Evolutionary conservation across 805 yeast species (phyloP).

Genomic region (Spathaspora sp.): DNA sequence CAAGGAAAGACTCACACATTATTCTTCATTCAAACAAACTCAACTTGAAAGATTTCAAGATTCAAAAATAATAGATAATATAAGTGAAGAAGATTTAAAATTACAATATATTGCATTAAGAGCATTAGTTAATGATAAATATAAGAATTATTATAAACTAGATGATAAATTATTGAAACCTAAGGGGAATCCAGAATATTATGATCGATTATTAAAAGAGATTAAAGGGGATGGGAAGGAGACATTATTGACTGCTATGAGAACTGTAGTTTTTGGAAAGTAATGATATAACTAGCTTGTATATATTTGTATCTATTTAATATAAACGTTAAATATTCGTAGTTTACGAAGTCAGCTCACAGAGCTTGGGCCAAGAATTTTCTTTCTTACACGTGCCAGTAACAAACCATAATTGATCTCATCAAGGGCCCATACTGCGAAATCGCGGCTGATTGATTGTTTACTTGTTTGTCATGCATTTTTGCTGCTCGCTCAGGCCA

Average conservation of each 20-base stretch:
- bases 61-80: conserved; percentile 32
- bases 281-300: conserved; percentile 17
- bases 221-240: conserved; percentile 71
- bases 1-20: conserved; percentile 62
- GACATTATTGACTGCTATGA: conserved; percentile 58
- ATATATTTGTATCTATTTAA: neutral
- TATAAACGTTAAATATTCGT: neutral
- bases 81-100: conserved; percentile 50
- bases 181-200: conserved; percentile 82
- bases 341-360: neutral
- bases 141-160: conserved; percentile 58
- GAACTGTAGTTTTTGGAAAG: conserved; percentile 75
- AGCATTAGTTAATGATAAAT: conserved; percentile 56
- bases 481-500: too few relatives aligned
- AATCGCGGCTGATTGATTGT: too few relatives aligned
- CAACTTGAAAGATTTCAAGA: conserved; percentile 48
- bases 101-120: conserved; percentile 58
- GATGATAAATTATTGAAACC: conserved; percentile 70
- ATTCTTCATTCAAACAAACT: conserved; percentile 64
- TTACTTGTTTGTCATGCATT: neutral
- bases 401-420: too few relatives aligned
- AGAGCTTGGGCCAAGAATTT: too few relatives aligned
- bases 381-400: too few relatives aligned
- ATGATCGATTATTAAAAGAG: conserved; percentile 65
- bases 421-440: too few relatives aligned